Percentiles rank a stretch among this genome's conserved stretches.
phyloP scores from a whole-genome alignment of 768 basidiomycete genomes.

The Podaxis sp. region DNA sequence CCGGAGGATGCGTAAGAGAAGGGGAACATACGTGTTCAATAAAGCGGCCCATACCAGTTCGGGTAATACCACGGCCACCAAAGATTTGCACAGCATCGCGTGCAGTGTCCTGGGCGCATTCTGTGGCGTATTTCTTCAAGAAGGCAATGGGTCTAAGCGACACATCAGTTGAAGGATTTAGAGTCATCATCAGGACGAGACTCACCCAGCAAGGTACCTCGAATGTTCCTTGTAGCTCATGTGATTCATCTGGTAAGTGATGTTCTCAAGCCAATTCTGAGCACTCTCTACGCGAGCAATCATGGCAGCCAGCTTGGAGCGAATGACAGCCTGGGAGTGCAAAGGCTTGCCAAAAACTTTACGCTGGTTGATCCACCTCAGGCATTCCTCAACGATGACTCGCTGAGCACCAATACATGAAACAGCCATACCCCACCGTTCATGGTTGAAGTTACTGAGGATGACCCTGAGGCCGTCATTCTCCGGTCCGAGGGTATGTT shows the following conservation, averaged over 20 bases:
- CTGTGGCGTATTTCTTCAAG: conserved; percentile 75
- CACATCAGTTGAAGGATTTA: conserved; percentile 6
- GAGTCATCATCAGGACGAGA: not conserved
- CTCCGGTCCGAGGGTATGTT: conserved; percentile 65
- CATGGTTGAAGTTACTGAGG: conserved; percentile 83
- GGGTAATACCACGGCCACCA: conserved; percentile 82
- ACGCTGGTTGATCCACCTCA: conserved; percentile 76
- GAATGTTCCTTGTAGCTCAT: conserved; percentile 82
- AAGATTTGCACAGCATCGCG: conserved; percentile 77
- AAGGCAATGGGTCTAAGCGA: conserved; percentile 62
- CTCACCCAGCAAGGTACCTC: conserved; percentile 66
- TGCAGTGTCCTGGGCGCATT: conserved; percentile 74
- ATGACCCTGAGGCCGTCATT: conserved; percentile 38
- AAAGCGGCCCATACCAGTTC: conserved; percentile 41
- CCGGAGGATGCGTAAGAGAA: not conserved
- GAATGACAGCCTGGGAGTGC: conserved; percentile 79
- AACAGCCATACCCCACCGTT: conserved; percentile 75
- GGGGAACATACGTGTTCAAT: conserved; percentile 9
- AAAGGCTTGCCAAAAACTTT: conserved; percentile 91
- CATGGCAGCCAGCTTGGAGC: conserved; percentile 84
- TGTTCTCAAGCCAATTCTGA: conserved; percentile 83
- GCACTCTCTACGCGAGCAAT: conserved; percentile 75
- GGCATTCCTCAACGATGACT: conserved; percentile 65
- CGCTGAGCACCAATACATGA: conserved; percentile 53
- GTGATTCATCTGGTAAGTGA: conserved; percentile 85